Evolutionary conservation across 169 alveolate genomes (phyloP).

Genomic region (Plasmodium cynomolgi): DNA sequence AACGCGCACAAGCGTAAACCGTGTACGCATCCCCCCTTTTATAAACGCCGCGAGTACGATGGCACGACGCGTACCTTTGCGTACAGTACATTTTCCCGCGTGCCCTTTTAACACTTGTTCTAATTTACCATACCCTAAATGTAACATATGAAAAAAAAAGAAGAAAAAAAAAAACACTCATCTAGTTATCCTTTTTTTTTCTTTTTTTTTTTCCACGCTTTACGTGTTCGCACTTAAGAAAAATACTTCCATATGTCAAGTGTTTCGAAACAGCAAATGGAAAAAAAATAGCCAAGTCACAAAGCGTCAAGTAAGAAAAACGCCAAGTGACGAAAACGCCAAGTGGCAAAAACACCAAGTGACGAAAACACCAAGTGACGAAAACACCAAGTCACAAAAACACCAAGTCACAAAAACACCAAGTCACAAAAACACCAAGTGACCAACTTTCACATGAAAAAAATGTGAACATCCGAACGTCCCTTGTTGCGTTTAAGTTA

Average conservation of each 20-base stretch:
- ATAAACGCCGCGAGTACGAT: neutral
- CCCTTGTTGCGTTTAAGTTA: neutral
- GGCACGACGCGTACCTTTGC: neutral
- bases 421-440: neutral
- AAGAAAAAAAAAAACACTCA: neutral
- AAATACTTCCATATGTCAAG: neutral
- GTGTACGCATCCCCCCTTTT: neutral
- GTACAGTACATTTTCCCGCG: neutral
- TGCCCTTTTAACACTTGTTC: neutral
- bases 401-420: neutral
- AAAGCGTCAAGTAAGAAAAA: neutral
- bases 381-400: neutral
- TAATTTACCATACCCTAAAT: neutral
- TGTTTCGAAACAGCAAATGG: neutral
- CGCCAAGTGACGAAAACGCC: neutral
- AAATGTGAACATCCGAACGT: neutral
- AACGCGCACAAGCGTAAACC: neutral
- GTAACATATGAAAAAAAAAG: neutral
- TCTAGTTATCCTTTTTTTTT: neutral
- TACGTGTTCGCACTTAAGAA: neutral
- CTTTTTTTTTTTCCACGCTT: neutral
- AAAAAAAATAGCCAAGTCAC: neutral
- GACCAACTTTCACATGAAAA: neutral
- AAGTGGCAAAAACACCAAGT: neutral
- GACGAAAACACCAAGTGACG: neutral